Evolutionary conservation across 1,284 basidiomycete species (phyloP), one percentile per base, ranked within the genome.

Genomic region (Ceratobasidium sp.): DNA sequence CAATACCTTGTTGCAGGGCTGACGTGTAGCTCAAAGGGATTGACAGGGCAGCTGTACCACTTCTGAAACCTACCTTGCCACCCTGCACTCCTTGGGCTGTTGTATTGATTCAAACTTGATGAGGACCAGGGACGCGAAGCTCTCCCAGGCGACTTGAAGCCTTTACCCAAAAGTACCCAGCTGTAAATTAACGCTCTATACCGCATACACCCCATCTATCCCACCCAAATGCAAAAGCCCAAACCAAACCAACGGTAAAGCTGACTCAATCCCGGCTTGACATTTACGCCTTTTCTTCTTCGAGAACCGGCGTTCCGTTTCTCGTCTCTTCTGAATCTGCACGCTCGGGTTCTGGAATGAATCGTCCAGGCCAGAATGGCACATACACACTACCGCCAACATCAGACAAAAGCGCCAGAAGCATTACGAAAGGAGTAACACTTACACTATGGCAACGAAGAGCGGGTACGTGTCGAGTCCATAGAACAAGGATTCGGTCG

Each of bases 401-500:
- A 59, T 59, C 58, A 64, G 49, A 63, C 24, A 29, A 24, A 11
- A 53, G 39, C 16, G 37, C 6, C 66, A 72, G 39, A 2, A 29
- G 24, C 43, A 49, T 13, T 11, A 9, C 48, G 11, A 31, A 34
- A 39, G 76, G 81, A 81, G 39, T 24, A 76, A 79, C 27, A 79
- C 77, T 75, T 81, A 79, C 78, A 11, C 81, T 80, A 90, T 86
- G 51, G 90, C 89, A 62, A 92, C 80, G 75, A 89, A 85, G 6
- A 92, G 83, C 16, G 89, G 89, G 11, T 90, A 83, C 0, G 90
- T 90, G 79, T 92, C 90, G 41, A 92, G 83, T 0, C 82, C 86
- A 78, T 91, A 91, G 82, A 92, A 92, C 79, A 85, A 88, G 1
- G 81, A 79, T 80, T 91, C 89, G 24, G 86, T 86, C 0, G 87